Percentiles rank a stretch among this genome's conserved stretches.
Evolutionary conservation across 345 rosid genomes (phyloP).

Genomic region (Capsella bursapastoris): DNA sequence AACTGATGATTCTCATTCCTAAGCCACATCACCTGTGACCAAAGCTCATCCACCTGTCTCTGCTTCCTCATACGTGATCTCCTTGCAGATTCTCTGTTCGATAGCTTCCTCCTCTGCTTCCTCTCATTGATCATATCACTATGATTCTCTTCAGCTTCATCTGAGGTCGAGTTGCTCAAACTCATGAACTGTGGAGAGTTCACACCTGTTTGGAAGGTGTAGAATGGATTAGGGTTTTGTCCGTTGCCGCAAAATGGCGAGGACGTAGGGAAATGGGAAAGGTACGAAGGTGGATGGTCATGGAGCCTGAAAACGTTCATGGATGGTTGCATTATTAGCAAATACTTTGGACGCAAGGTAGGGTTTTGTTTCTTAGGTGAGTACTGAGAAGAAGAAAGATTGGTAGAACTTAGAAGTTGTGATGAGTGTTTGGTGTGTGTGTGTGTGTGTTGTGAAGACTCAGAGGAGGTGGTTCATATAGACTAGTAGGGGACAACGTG

Average conservation of each 20-base stretch:
- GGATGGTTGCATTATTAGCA: constrained; percentile 43
- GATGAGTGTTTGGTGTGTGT: constrained; percentile 24
- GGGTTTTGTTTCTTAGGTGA: neutral
- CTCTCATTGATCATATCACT: constrained; percentile 63
- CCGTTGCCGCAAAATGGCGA: constrained; percentile 42
- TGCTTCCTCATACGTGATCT: constrained; percentile 92
- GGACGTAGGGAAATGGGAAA: constrained; percentile 44
- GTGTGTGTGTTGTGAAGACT: constrained; percentile 38
- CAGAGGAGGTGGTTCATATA: constrained; percentile 49
- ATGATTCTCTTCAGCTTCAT: constrained; percentile 77
- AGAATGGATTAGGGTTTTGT: constrained; percentile 43
- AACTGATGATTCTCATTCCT: constrained; percentile 80
- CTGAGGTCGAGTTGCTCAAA: constrained; percentile 78
- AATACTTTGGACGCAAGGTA: constrained; percentile 14
- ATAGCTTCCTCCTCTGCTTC: constrained; percentile 81
- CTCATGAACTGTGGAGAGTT: constrained; percentile 51
- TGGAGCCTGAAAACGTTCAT: constrained; percentile 58
- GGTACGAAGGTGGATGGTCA: constrained; percentile 47
- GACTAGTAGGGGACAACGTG: constrained; percentile 48
- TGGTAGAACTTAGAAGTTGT: neutral
- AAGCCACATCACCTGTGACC: constrained; percentile 84
- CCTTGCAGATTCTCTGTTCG: constrained; percentile 86
- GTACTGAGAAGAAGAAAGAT: neutral
- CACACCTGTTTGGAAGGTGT: constrained; percentile 34
- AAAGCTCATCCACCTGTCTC: constrained; percentile 84